Evolutionary conservation across 305 asterid genomes (phyloP).

Genomic region (Fraxinus nigra): DNA sequence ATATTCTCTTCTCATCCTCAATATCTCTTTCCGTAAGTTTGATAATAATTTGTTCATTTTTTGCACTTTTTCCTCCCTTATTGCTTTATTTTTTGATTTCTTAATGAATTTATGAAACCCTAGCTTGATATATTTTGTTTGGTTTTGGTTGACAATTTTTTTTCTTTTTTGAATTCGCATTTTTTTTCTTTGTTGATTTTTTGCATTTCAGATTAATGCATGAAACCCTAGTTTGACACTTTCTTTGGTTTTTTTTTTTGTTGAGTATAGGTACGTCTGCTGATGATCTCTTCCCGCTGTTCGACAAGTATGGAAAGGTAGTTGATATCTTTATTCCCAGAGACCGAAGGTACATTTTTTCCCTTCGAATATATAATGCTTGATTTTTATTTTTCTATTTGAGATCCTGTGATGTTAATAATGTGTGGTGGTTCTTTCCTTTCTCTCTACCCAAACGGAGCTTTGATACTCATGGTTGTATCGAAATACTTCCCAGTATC

Average conservation of each 20-base stretch:
- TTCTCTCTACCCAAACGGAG: not conserved
- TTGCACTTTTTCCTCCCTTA: not conserved
- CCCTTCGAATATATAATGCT: not conserved
- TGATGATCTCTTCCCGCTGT: conserved; percentile 31
- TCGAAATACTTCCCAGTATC: not conserved
- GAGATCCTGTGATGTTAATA: not conserved
- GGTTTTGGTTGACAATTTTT: not conserved
- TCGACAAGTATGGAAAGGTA: conserved; percentile 31
- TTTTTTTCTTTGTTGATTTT: not conserved
- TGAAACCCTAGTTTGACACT: not conserved
- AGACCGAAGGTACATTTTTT: conserved; percentile 22
- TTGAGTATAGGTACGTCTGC: conserved; percentile 25
- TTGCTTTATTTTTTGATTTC: not conserved
- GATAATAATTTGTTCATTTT: not conserved
- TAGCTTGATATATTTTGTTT: not conserved
- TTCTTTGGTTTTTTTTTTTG: not conserved
- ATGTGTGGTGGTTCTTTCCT: not conserved
- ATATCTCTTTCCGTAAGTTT: conserved; percentile 28
- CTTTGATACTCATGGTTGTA: not conserved
- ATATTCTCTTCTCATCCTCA: conserved; percentile 37
- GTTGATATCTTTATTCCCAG: conserved; percentile 33
- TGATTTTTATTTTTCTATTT: not conserved
- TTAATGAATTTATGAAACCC: not conserved
- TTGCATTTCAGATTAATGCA: not conserved
- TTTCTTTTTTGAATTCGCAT: not conserved